Evolutionary conservation across 2,329 filamentous ascomycete genomes (phyloP), one percentile per base, ranked within the genome.

Genomic region (Fusarium chlamydosporum): DNA sequence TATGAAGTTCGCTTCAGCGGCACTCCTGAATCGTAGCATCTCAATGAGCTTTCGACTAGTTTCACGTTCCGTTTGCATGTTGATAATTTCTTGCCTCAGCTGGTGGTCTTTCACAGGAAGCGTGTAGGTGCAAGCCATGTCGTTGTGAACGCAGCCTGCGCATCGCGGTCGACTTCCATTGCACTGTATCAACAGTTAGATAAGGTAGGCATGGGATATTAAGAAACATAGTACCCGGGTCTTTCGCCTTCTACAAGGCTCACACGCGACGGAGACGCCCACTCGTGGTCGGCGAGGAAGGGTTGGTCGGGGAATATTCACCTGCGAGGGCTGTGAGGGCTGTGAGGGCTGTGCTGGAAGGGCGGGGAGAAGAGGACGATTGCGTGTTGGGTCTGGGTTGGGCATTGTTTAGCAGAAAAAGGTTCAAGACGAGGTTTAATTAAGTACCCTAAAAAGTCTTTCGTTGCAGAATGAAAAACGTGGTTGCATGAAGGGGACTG

Each of bases 351-450:
- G 8, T 11, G 15, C 15, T 4, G 42, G 6, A 7, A 6, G 1
- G n/a, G 62, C 40, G 10, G 63, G 62, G 11, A 67, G 56, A 18
- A 67, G 41, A 23, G 16, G 6, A 6, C 62, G 61, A 5, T 43
- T 42, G 4, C 20, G 18, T 18, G 6, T 3, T 33, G 40, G 31
- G 11, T 35, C 23, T 4, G 9, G 15, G 1, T 11, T 4, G 6
- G 56, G 10, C 63, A 67, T 67, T 15, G 1, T 13, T 18, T 16
- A 12, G 1, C 16, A 23, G 18, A 34, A 23, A 23, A 23, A 23
- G 4, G 23, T 23, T 23, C 4, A 23, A 23, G 4, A 6, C 0
- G 16, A 42, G 4, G 11, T 16, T 3, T 1, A 3, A 12, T 20
- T 41, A 4, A 1, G 18, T 26, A 29, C 16, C 27, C 37, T 53